phyloP scores from a whole-genome alignment of 1,284 basidiomycete genomes.

The Sparassis latifolia region DNA sequence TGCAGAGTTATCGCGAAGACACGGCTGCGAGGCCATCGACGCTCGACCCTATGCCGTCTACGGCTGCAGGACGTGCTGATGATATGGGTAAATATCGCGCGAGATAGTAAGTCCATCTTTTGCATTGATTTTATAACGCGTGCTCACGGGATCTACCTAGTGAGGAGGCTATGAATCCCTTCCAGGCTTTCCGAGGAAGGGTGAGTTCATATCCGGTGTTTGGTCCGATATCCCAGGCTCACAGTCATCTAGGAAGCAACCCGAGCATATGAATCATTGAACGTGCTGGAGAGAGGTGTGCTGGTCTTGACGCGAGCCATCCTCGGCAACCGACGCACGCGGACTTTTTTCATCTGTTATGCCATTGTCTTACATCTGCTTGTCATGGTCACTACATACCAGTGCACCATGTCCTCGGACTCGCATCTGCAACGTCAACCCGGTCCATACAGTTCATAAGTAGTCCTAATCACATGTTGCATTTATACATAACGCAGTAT shows the following conservation, averaged over 20 bases:
- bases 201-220: conserved; percentile 43
- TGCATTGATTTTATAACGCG: no score
- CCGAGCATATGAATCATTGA: conserved; percentile 85
- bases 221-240: neutral
- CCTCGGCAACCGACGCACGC: conserved; percentile 80
- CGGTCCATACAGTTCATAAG: conserved; percentile 19
- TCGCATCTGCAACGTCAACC: conserved; percentile 44
- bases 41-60: conserved; percentile 59
- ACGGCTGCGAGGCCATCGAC: conserved; percentile 47
- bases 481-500: neutral
- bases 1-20: conserved; percentile 88
- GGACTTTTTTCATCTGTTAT: conserved; percentile 80
- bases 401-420: conserved; percentile 50
- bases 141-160: conserved; percentile 5
- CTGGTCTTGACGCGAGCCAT: conserved; percentile 82
- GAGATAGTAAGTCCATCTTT: conserved; percentile 50
- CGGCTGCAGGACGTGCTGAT: conserved; percentile 38
- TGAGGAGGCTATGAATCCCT: conserved; percentile 96
- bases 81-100: conserved; percentile 87
- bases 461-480: neutral
- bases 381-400: conserved; percentile 75
- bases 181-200: conserved; percentile 91
- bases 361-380: conserved; percentile 73
- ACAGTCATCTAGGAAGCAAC: conserved; percentile 71
- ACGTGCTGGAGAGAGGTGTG: conserved; percentile 86